Evolutionary conservation across 106 monocot genomes (phyloP), one percentile per base, ranked within the genome.

Genomic region (Agapanthus africanus): DNA sequence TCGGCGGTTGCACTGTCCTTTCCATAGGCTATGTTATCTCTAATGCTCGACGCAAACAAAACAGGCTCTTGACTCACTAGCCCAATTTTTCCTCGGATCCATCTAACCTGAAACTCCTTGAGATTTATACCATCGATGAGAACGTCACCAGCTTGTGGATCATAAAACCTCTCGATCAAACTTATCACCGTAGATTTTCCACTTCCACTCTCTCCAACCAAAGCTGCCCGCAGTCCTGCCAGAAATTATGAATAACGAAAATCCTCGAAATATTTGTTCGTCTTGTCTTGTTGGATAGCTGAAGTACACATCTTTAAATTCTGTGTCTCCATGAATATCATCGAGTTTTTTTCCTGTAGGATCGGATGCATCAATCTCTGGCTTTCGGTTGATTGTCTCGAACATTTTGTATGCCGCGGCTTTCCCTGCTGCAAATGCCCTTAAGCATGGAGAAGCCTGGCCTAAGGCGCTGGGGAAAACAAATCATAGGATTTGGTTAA

Each of bases 391-490:
- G 69, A 87, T 83, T 11, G 77, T 83, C 52, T 83, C 64, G 56
- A 83, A 83, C 79, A 87, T 82, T 64, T 83, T 83, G 61, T 63
- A 68, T 56, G 76, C 82, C 44, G 87, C 87, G 14, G 74, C 82
- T 72, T 71, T 64, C 13, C 82, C 87, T 18, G 77, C 77, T 38
- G 74, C 70, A 69, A 87, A 87, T 50, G 87, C 70, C 25, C 40
- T 71, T 31, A 77, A 34, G 65, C 83, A 87, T 15, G 87, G 87
- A 8, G 80, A 80, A 16, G 77, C 68, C 40, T 79, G 83, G 33
- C 80, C 83, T 66, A 87, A 44, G 41, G 79, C 70, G 37, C 86
- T 86, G 72, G 1, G 73, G 5, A 62, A n/a, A n/a, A n/a, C n/a
- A n/a, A n/a, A n/a, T n/a, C n/a, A n/a, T n/a, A n/a, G n/a, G n/a